phyloP scores from a whole-genome alignment of 2,329 filamentous ascomycete genomes.

The Cercospora sp. region DNA sequence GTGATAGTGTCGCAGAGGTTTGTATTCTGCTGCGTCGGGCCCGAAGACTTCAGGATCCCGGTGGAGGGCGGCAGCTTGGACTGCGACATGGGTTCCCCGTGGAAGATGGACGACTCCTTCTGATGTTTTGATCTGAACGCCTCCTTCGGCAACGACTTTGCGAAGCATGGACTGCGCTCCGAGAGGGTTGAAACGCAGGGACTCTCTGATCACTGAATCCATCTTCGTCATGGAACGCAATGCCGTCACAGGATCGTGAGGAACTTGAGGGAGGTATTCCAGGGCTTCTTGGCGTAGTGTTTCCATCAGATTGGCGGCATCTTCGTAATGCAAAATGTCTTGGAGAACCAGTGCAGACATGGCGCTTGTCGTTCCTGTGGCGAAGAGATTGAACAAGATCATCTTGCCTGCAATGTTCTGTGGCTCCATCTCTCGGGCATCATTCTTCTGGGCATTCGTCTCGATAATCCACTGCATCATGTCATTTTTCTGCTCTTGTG shows the following conservation, averaged over 20 bases:
- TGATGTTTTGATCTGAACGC: slow-evolving; percentile 25
- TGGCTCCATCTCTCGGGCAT: slow-evolving; percentile 16
- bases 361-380: slow-evolving; percentile 26
- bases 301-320: not conserved
- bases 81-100: slow-evolving; percentile 26
- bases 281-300: not conserved
- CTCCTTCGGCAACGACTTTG: slow-evolving; percentile 28
- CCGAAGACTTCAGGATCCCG: slow-evolving; percentile 29
- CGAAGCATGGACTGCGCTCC: slow-evolving; percentile 20
- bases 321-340: slow-evolving; percentile 21
- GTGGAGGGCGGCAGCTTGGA: slow-evolving; percentile 27
- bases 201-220: slow-evolving; percentile 35
- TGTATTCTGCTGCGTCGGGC: slow-evolving; percentile 25
- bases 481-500: slow-evolving; percentile 13
- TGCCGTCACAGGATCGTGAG: not conserved
- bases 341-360: slow-evolving; percentile 23
- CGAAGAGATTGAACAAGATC: slow-evolving; percentile 30
- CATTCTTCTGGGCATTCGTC: slow-evolving; percentile 6
- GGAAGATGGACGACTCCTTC: slow-evolving; percentile 26
- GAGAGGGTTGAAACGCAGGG: slow-evolving; percentile 24
- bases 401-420: slow-evolving; percentile 21
- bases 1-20: slow-evolving; percentile 28
- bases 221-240: slow-evolving; percentile 2
- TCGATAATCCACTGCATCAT: slow-evolving; percentile 28
- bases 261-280: not conserved